phyloP scores from a whole-genome alignment of 2,329 filamentous ascomycete species.

The Fusarium floridanum region DNA sequence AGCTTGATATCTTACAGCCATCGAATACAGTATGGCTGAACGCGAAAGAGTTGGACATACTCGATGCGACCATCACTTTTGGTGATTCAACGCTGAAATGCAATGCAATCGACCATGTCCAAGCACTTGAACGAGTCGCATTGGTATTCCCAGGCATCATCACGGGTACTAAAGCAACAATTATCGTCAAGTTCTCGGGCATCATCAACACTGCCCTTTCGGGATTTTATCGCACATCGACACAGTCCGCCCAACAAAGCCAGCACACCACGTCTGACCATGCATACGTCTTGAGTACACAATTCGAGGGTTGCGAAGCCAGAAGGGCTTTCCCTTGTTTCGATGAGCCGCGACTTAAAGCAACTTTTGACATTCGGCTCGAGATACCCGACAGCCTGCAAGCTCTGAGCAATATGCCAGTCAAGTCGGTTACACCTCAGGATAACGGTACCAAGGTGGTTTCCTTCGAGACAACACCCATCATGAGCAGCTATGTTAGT shows the following conservation, averaged over 20 bases:
- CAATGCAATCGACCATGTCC: not conserved
- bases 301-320: conserved; percentile 96
- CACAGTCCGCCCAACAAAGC: not conserved
- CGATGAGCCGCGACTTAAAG: conserved; percentile 96
- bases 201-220: not conserved
- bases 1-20: not conserved
- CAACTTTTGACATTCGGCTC: conserved; percentile 92
- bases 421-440: not conserved
- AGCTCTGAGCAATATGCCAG: not conserved
- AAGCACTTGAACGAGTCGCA: not conserved
- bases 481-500: not conserved
- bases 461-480: not conserved
- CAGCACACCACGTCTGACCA: conserved; percentile 56
- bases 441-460: not conserved
- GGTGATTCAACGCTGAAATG: not conserved
- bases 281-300: conserved; percentile 87
- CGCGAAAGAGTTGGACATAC: not conserved
- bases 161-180: not conserved
- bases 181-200: not conserved
- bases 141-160: not conserved
- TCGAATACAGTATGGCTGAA: not conserved
- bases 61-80: not conserved
- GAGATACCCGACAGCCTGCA: conserved; percentile 78
- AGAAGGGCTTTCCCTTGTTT: conserved; percentile 96
- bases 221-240: not conserved